Conservation (phyloP, 768 basidiomycete species). For the Agrocybe praecox region DNA sequence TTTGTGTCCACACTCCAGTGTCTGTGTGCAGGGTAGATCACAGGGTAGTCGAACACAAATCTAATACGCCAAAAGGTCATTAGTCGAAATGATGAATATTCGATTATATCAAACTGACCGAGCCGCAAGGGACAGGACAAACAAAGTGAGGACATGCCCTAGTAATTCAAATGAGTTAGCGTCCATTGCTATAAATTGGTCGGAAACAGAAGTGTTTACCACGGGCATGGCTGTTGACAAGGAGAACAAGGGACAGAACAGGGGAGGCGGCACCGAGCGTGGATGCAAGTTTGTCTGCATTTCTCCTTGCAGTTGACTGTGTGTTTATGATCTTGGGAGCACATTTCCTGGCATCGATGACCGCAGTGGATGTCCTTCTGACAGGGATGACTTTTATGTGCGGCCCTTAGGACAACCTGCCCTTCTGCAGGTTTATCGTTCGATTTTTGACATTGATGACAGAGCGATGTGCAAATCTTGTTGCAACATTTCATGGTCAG, state of each 20-base stretch:
- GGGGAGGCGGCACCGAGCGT: conserved; percentile 46
- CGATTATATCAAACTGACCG: conserved; percentile 42
- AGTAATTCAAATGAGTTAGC: not conserved
- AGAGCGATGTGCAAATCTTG: conserved; percentile 48
- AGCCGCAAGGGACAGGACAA: conserved; percentile 70
- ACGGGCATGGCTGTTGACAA: conserved; percentile 63
- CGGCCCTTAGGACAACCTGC: conserved; percentile 11
- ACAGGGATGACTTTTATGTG: conserved; percentile 48
- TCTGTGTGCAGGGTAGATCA: conserved; percentile 51
- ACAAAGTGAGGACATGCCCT: conserved; percentile 56
- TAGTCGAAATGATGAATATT: not conserved
- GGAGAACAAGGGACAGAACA: conserved; percentile 63
- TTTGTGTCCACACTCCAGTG: conserved; percentile 58
- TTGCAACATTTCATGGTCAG: conserved; percentile 55
- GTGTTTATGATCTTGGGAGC: conserved; percentile 53
- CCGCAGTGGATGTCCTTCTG: conserved; percentile 54
- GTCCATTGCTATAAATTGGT: not conserved
- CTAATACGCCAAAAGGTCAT: conserved; percentile 30
- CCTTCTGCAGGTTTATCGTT: conserved; percentile 4
- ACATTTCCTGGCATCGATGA: conserved; percentile 51
- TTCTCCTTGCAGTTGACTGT: conserved; percentile 42
- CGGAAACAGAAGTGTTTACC: conserved; percentile 29
- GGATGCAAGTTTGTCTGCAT: conserved; percentile 59
- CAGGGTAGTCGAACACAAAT: conserved; percentile 69
- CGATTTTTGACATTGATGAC: conserved; percentile 48